A percentile compares a stretch with the other conserved stretches of the same genome.
Conservation (phyloP, 2,329 filamentous ascomycete species). For the Neofusicoccum kwambonambiense region DNA sequence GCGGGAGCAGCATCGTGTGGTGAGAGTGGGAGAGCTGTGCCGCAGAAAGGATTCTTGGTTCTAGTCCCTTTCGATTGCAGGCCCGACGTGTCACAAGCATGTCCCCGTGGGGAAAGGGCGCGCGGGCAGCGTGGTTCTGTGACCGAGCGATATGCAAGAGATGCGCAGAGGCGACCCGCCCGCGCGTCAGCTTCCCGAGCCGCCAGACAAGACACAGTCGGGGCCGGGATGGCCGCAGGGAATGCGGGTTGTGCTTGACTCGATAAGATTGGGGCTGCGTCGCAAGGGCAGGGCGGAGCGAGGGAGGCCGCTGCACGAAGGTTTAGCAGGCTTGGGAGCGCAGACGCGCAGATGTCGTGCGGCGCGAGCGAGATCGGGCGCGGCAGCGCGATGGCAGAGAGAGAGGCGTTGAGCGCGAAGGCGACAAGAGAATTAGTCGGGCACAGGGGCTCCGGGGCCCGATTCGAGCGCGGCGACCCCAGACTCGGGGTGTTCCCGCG, state of each 20-base stretch:
- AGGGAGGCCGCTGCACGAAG: neutral
- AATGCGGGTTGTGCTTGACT: neutral
- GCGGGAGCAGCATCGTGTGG: too few species aligned
- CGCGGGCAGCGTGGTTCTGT: too few species aligned
- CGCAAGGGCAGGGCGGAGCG: neutral
- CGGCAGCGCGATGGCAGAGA: too few species aligned
- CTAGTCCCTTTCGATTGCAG: conserved; percentile 1
- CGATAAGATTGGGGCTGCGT: conserved; percentile 2
- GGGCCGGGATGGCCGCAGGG: too few species aligned
- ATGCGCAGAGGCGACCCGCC: neutral
- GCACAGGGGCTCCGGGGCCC: neutral
- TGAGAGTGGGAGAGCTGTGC: too few species aligned
- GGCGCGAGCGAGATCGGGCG: too few species aligned
- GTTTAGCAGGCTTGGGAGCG: neutral
- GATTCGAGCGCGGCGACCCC: neutral
- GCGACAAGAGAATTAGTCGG: neutral
- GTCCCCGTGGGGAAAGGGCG: neutral
- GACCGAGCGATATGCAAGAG: too few species aligned
- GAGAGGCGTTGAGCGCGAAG: neutral
- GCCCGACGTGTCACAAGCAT: neutral
- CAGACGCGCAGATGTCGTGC: too few species aligned
- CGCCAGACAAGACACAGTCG: neutral
- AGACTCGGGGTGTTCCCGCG: neutral
- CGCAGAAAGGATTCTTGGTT: neutral
- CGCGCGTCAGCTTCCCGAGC: neutral